These are phyloP conservation scores for Corylus heterophylla DNA, from an alignment of 306 rosid genomes.

Conservation along the genomic window DNA sequence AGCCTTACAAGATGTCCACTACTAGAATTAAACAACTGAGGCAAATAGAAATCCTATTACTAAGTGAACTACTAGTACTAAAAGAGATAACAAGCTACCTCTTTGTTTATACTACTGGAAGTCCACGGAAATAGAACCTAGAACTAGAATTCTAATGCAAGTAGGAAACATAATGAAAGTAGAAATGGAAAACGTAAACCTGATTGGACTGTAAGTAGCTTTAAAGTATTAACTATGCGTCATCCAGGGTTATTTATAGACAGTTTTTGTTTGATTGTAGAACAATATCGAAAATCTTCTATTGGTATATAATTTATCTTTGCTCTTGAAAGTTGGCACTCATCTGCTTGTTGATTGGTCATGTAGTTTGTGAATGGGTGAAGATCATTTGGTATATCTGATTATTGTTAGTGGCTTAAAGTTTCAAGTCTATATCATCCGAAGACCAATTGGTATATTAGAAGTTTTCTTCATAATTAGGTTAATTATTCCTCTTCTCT, in stretches of 20 bases:
- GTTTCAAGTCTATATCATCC: background rate
- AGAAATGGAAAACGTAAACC: background rate
- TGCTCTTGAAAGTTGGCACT: background rate
- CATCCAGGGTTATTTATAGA: background rate
- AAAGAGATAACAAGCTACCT: no score
- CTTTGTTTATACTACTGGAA: no score
- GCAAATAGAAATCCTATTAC: no score
- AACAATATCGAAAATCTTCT: background rate
- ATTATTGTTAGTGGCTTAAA: background rate
- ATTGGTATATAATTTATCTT: background rate
- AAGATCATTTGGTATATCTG: background rate
- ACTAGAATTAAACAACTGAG: no score
- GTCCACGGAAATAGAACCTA: no score
- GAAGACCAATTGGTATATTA: background rate
- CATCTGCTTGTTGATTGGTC: background rate
- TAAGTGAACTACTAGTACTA: no score
- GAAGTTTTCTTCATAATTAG: background rate
- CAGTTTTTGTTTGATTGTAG: background rate
- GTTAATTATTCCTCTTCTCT: background rate
- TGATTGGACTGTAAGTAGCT: background rate
- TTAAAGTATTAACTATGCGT: background rate
- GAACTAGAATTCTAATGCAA: no score
- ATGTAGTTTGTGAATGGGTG: background rate
- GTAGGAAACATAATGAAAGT: no score
- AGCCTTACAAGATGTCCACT: no score